Base-by-base conservation (phyloP, 2,329 filamentous ascomycete genomes). In the Escovopsis sp. region DNA sequence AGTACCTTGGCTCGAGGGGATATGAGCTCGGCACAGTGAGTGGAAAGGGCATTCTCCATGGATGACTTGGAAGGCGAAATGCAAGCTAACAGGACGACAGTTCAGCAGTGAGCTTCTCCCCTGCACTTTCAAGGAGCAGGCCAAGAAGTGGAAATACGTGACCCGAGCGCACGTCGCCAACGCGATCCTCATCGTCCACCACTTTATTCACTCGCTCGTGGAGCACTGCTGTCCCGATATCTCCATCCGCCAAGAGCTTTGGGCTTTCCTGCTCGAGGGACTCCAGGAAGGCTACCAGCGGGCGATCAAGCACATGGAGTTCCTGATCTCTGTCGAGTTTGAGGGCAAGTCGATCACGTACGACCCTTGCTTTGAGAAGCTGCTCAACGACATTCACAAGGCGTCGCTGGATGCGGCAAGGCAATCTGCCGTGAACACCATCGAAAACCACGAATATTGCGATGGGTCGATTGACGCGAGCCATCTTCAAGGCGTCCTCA, bases 1-100 rank as follows among this genome's bases (percentile, higher is more conserved):
- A 49, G 0, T 69, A 61, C 4, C 31, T 44, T 2, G 30, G 40
- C 1, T 48, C 47, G 0, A 64, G 68, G 0, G 70, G 68, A 0
- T 65, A 68, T 13, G 68, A 75, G 34, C 40, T 77, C 0, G 72
- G 70, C 1, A 73, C 62, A 4, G 60, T 60, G 39, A 45, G 53
- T 46, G n/a, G 11, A 11, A 23, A 23, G 4, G 6, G 3, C 3
- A 23, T 3, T 23, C 8, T 3, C 21, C 8, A 3, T 4, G 11
- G 21, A 23, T 3, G 8, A 4, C 21, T 9, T 23, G 11, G 3
- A 8, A 4, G 3, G 8, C 8, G 21, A 23, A 23, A 7, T 9
- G 7, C 1, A 10, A 23, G 32, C 35, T 31, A 17, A 17, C 5
- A 14, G 3, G 2, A 2, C 9, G 4, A 57, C 13, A 61, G 58